Conservation (phyloP, 139 green algal species). For the Ettlia oleoabundans region DNA sequence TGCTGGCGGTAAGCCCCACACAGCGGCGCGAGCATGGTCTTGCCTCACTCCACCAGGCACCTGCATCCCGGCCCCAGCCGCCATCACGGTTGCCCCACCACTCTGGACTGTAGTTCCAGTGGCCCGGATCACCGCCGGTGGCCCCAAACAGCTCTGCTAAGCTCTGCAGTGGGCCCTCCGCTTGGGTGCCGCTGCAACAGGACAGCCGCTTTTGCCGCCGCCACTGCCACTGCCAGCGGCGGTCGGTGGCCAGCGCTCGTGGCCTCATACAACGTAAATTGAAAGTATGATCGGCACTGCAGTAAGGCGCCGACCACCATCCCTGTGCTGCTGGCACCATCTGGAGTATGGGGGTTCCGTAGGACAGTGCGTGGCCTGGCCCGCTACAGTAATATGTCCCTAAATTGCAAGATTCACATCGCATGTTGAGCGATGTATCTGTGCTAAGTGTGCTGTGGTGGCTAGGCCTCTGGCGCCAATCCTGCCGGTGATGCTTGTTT, state of each 20-base stretch:
- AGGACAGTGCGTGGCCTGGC: too few species aligned
- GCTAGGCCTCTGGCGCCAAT: too few species aligned
- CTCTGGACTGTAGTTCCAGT: conserved; percentile 59
- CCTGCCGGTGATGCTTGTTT: too few species aligned
- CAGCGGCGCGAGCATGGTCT: too few species aligned
- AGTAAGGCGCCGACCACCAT: neutral
- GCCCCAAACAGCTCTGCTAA: conserved; percentile 34
- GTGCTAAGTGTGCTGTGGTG: too few species aligned
- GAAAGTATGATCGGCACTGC: neutral
- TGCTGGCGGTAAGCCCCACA: too few species aligned
- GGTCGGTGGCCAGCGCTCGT: neutral
- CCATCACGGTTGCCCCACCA: conserved; percentile 64
- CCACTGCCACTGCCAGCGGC: neutral
- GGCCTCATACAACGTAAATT: neutral
- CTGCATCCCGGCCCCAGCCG: conserved; percentile 55
- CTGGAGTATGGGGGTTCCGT: too few species aligned
- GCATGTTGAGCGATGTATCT: too few species aligned
- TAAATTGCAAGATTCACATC: too few species aligned
- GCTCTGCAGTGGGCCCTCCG: neutral
- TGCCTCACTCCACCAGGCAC: too few species aligned
- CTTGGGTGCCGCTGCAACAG: neutral
- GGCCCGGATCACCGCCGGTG: conserved; percentile 48
- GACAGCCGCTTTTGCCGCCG: neutral
- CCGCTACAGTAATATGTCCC: too few species aligned
- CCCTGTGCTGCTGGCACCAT: too few species aligned